Conservation (phyloP, 2,329 filamentous ascomycete species). For the Eurotiales sp. region DNA sequence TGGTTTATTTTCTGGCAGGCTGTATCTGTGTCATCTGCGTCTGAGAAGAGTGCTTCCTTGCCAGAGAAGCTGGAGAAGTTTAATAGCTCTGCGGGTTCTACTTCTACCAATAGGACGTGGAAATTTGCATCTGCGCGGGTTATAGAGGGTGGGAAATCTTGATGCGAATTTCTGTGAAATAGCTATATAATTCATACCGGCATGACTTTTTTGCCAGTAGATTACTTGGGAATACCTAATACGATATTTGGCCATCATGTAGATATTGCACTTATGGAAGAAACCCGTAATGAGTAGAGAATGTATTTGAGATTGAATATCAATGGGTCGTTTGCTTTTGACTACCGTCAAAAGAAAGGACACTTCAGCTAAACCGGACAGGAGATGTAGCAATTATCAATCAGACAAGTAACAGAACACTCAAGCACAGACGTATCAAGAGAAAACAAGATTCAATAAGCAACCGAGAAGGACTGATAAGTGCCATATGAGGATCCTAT, state of each 20-base stretch:
- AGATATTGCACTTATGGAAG: background rate
- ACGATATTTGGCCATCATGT: background rate
- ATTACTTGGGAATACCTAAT: too few species aligned
- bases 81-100: constrained; percentile 6
- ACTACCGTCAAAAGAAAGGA: background rate
- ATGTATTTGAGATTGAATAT: background rate
- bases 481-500: background rate
- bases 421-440: background rate
- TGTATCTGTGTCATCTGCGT: background rate
- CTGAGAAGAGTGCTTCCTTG: background rate
- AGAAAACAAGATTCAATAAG: background rate
- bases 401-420: background rate
- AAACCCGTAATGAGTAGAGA: background rate
- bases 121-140: constrained; percentile 31
- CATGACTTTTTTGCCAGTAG: constrained; percentile 19
- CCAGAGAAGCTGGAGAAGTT: constrained; percentile 24
- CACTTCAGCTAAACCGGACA: constrained; percentile 3
- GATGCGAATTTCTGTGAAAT: too few species aligned
- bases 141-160: too few species aligned
- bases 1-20: constrained; percentile 38
- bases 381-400: constrained; percentile 3
- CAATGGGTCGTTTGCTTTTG: background rate
- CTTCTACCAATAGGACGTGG: constrained; percentile 27
- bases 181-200: too few species aligned
- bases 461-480: background rate